These are phyloP conservation scores for Tolypocladium paradoxum DNA, from an alignment of 2,329 filamentous ascomycete genomes.

Conservation along the genomic window DNA sequence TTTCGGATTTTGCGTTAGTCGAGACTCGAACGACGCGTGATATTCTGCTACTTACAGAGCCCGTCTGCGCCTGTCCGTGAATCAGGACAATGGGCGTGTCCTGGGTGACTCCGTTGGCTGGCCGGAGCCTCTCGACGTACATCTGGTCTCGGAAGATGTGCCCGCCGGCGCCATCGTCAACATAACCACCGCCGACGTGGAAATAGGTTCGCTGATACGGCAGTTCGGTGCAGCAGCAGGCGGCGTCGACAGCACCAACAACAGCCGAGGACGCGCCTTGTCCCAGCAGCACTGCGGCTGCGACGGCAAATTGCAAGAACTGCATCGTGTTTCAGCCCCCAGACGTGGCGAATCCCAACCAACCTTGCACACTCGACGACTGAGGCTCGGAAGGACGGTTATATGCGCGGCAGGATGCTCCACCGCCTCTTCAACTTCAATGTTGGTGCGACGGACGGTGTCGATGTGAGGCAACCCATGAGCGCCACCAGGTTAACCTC, in stretches of 20 bases:
- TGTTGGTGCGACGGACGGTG: too few species aligned
- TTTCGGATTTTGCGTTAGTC: too few species aligned
- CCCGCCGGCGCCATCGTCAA: constrained; percentile 14
- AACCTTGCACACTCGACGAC: too few species aligned
- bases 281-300: background rate
- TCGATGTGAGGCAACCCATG: too few species aligned
- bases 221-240: background rate
- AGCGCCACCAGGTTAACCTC: too few species aligned
- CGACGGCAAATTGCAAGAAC: background rate
- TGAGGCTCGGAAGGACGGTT: too few species aligned
- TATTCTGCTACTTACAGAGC: constrained; percentile 19
- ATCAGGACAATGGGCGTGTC: constrained; percentile 29
- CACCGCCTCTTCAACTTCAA: too few species aligned
- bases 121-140: constrained; percentile 39
- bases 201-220: constrained; percentile 16
- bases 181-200: constrained; percentile 26
- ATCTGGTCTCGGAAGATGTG: constrained; percentile 33
- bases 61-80: constrained; percentile 30
- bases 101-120: constrained; percentile 14
- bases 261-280: background rate
- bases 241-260: background rate
- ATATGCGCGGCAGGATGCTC: too few species aligned
- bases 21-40: too few species aligned
- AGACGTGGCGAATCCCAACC: too few species aligned
- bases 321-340: background rate